phyloP scores from a whole-genome alignment of 2,329 filamentous ascomycete species.

The Aspergillus sp. region DNA sequence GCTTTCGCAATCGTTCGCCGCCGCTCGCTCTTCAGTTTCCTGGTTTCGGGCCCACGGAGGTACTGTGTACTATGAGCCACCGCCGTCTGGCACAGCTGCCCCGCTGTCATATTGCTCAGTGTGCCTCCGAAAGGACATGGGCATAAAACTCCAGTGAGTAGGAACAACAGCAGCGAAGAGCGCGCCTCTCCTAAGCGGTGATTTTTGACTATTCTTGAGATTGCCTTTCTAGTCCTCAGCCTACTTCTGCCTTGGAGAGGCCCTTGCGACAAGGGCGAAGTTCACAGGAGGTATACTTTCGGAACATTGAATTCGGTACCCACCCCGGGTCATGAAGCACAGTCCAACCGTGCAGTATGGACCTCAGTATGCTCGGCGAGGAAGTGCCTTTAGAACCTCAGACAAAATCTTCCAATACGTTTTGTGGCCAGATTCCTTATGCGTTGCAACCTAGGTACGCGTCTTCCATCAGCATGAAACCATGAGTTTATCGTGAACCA shows the following conservation, averaged over 20 bases:
- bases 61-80: neutral
- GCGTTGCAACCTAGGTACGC: neutral
- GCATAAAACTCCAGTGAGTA: neutral
- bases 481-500: neutral
- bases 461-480: too few species aligned
- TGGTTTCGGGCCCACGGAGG: neutral
- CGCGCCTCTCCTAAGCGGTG: neutral
- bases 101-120: too few species aligned
- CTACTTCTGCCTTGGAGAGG: neutral
- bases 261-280: neutral
- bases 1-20: neutral
- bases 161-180: neutral
- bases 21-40: too few species aligned
- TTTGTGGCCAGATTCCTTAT: neutral
- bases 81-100: too few species aligned
- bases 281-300: neutral
- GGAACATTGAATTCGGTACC: neutral
- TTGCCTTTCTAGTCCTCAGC: too few species aligned
- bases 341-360: neutral
- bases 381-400: neutral
- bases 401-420: neutral
- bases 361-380: neutral
- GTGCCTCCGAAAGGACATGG: neutral
- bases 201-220: neutral
- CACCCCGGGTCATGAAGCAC: neutral